Evolutionary conservation across 1,284 basidiomycete genomes (phyloP).

Genomic region (Pseudozyma thailandica): DNA sequence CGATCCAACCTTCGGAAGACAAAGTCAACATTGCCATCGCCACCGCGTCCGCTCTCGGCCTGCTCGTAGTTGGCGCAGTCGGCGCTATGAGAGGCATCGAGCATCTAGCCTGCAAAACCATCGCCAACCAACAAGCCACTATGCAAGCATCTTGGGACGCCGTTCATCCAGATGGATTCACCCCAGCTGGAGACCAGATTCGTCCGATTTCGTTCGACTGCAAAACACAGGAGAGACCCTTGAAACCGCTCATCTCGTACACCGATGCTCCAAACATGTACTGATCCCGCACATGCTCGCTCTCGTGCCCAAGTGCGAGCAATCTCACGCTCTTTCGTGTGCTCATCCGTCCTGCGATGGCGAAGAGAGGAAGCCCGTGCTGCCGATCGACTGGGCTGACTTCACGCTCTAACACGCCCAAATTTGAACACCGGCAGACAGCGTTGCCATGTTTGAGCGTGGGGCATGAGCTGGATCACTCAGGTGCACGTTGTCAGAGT

Average conservation of each 20-base stretch:
- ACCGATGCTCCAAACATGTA: conserved; percentile 4
- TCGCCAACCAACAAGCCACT: conserved; percentile 10
- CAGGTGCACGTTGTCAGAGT: too few relatives aligned
- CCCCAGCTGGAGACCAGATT: conserved; percentile 28
- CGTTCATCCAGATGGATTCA: conserved; percentile 29
- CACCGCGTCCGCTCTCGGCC: background rate
- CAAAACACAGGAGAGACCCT: conserved; percentile 7
- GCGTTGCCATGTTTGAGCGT: too few relatives aligned
- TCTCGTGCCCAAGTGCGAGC: too few relatives aligned
- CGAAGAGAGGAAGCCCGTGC: too few relatives aligned
- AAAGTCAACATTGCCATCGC: conserved; percentile 6
- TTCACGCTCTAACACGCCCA: too few relatives aligned
- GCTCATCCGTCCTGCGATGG: too few relatives aligned
- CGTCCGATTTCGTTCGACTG: conserved; percentile 33
- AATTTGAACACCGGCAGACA: too few relatives aligned
- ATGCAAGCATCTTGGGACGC: conserved; percentile 36
- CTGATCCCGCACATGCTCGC: too few relatives aligned
- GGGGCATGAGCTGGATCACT: too few relatives aligned
- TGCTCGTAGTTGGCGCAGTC: background rate
- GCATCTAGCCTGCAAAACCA: conserved; percentile 15
- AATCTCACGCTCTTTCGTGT: too few relatives aligned
- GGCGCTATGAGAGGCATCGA: conserved; percentile 5
- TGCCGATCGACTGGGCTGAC: too few relatives aligned
- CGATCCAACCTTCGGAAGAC: background rate
- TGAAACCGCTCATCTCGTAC: conserved; percentile 22